Percentiles rank a stretch among this genome's conserved stretches.
These are phyloP conservation scores for Fusarium piperis DNA, from an alignment of 2,329 filamentous ascomycete species.

Conservation along the genomic window DNA sequence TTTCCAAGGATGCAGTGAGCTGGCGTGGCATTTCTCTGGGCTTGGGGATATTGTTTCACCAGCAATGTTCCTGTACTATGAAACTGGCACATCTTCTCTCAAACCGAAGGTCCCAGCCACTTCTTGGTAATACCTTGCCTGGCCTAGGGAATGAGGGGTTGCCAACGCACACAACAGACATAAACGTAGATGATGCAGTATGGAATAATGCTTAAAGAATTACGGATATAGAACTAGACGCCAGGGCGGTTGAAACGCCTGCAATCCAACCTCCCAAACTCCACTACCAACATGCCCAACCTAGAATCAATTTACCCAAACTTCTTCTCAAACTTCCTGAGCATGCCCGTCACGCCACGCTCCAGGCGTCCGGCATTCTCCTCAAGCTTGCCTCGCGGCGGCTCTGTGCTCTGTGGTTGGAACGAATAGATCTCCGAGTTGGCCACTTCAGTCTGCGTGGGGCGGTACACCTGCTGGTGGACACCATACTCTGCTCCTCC, in stretches of 20 bases:
- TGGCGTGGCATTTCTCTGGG: background rate
- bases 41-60: background rate
- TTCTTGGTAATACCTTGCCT: background rate
- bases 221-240: slow-evolving; percentile 14
- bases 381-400: slow-evolving; percentile 64
- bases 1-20: background rate
- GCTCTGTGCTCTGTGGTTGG: slow-evolving; percentile 54
- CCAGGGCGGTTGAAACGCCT: background rate
- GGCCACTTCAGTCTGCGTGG: slow-evolving; percentile 69
- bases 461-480: slow-evolving; percentile 76
- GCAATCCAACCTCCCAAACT: slow-evolving; percentile 14
- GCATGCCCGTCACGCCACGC: slow-evolving; percentile 74
- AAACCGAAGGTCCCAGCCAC: background rate
- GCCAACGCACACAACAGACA: background rate
- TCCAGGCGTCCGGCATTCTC: slow-evolving; percentile 73
- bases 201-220: slow-evolving; percentile 2
- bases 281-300: slow-evolving; percentile 5
- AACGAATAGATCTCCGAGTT: slow-evolving; percentile 49
- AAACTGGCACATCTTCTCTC: background rate
- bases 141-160: background rate
- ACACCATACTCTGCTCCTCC: slow-evolving; percentile 61
- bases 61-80: background rate
- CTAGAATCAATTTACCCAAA: slow-evolving; percentile 57
- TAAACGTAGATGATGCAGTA: background rate
- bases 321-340: slow-evolving; percentile 84